Evolutionary conservation across 108 stramenopile genomes (phyloP).

Genomic region (Pseudonitzschia pungens): DNA sequence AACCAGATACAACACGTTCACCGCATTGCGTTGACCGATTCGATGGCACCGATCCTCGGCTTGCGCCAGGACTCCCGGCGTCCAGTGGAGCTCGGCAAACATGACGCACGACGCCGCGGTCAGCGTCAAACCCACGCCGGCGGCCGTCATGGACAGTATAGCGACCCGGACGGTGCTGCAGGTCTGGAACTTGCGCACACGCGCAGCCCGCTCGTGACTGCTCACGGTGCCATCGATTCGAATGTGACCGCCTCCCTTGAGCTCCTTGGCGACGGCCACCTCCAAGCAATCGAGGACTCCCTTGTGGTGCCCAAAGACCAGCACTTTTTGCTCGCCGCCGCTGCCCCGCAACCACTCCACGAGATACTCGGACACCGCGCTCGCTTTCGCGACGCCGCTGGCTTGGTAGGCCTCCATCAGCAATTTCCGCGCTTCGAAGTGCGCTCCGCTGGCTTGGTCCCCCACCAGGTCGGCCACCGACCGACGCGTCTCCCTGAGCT

Average conservation of each 20-base stretch:
- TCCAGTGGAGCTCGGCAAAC: constrained; percentile 60
- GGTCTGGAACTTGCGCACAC: constrained; percentile 83
- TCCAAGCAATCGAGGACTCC: constrained; percentile 79
- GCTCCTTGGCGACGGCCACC: constrained; percentile 47
- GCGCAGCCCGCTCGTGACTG: constrained; percentile 72
- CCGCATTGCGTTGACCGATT: constrained; percentile 80
- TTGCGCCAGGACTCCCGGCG: constrained; percentile 87
- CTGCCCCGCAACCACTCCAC: constrained; percentile 70
- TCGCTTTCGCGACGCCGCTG: constrained; percentile 81
- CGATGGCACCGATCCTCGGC: constrained; percentile 95
- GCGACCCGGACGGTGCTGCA: constrained; percentile 65
- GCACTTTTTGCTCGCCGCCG: constrained; percentile 65
- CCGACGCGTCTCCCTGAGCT: constrained; percentile 43
- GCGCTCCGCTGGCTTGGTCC: constrained; percentile 48
- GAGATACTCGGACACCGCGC: constrained; percentile 67
- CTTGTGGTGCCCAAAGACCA: constrained; percentile 92
- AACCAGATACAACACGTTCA: constrained; percentile 86
- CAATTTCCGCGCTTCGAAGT: constrained; percentile 57
- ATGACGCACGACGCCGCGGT: constrained; percentile 83
- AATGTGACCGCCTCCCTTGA: constrained; percentile 67
- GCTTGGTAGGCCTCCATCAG: constrained; percentile 85
- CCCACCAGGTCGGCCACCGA: constrained; percentile 46
- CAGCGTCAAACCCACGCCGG: constrained; percentile 89
- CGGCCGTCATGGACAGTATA: constrained; percentile 87
- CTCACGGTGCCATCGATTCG: constrained; percentile 85